Conservation (phyloP, 1,284 basidiomycete species). For the Marasmius sp. region DNA sequence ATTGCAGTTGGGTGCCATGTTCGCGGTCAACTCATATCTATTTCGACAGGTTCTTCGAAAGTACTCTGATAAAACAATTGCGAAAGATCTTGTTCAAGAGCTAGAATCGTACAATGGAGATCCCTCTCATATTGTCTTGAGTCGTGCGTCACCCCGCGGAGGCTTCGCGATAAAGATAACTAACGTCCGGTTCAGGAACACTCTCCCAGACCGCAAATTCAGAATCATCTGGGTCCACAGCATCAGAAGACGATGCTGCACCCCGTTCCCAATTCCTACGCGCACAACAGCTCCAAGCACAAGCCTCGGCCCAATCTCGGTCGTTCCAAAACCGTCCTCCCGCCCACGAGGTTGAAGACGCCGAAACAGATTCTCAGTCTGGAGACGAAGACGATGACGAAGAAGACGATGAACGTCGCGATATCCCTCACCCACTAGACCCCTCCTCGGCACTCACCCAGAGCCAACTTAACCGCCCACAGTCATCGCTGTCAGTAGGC, state of each 20-base stretch:
- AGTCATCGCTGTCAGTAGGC: conserved; percentile 61
- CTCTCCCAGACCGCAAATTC: conserved; percentile 51
- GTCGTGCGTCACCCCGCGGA: conserved; percentile 46
- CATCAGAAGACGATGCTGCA: conserved; percentile 37
- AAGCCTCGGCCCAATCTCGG: conserved; percentile 2
- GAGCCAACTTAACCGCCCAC: conserved; percentile 54
- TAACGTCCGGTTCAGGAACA: conserved; percentile 34
- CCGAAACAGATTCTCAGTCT: conserved; percentile 25
- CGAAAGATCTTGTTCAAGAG: conserved; percentile 76
- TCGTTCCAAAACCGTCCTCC: conserved; percentile 13
- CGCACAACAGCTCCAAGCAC: neutral
- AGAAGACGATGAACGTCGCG: conserved; percentile 47
- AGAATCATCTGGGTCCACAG: conserved; percentile 60
- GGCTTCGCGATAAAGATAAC: neutral
- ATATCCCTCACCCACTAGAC: conserved; percentile 34
- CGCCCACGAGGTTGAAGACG: conserved; percentile 14
- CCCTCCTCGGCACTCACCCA: conserved; percentile 29
- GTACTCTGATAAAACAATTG: conserved; percentile 81
- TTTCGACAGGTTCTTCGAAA: conserved; percentile 69
- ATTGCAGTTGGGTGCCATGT: neutral
- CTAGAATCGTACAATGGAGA: conserved; percentile 79
- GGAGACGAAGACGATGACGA: conserved; percentile 43
- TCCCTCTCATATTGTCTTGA: conserved; percentile 67
- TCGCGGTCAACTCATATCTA: neutral
- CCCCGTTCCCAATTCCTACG: neutral